Percentiles rank a stretch among this genome's conserved stretches.
phyloP scores from a whole-genome alignment of 164 flowering plant species.

The Nymphaea colorata region DNA sequence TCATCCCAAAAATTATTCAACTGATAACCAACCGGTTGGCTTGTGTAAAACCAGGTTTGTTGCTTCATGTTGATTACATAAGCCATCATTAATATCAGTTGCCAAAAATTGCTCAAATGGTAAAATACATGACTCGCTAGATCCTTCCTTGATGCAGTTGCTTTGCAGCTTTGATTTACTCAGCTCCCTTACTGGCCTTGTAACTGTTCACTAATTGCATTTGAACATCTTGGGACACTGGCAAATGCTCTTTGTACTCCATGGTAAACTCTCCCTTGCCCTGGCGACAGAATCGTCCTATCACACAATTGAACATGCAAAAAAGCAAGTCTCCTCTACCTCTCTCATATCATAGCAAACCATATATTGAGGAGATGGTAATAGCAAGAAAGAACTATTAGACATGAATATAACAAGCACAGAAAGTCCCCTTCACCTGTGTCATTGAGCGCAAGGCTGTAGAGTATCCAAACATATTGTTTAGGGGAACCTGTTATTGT shows the following conservation, averaged over 20 bases:
- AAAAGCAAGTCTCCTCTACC: background rate
- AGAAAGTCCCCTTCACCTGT: conserved; percentile 43
- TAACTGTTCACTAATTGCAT: conserved; percentile 69
- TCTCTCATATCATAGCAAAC: background rate
- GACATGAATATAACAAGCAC: background rate
- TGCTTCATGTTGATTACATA: background rate
- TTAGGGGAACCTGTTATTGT: conserved; percentile 75
- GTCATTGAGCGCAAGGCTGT: conserved; percentile 98
- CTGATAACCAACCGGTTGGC: background rate
- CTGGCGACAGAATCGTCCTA: conserved; percentile 29
- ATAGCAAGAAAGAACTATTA: background rate
- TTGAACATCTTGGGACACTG: conserved; percentile 82
- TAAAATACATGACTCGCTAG: background rate
- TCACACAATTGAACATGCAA: background rate
- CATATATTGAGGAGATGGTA: background rate
- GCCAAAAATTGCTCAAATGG: background rate
- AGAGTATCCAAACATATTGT: conserved; percentile 98
- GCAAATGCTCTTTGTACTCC: conserved; percentile 88
- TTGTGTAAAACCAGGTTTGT: no score
- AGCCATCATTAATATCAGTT: background rate
- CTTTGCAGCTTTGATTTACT: conserved; percentile 6
- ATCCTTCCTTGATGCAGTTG: background rate
- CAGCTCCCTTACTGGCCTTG: conserved; percentile 17
- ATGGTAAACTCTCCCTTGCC: conserved; percentile 98
- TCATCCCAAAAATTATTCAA: background rate